Conservation (phyloP, 495 filamentous ascomycete species). For the Annulohypoxylon stygium region DNA sequence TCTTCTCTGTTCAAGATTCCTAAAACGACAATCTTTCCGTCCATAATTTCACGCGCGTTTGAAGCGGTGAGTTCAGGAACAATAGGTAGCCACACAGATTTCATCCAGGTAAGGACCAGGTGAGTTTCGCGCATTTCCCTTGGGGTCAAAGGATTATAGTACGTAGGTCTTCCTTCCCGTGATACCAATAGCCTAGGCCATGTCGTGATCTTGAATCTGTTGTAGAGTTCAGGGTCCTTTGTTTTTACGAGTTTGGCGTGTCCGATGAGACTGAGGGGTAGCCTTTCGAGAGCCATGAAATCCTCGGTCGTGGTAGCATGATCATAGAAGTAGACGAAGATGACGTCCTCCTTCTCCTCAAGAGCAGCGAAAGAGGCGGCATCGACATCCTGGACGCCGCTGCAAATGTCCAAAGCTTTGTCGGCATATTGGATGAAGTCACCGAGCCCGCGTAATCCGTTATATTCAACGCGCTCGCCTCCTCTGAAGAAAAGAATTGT, state of each 20-base stretch:
- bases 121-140: conserved; percentile 89
- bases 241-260: conserved; percentile 94
- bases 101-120: conserved; percentile 91
- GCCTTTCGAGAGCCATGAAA: conserved; percentile 85
- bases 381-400: conserved; percentile 83
- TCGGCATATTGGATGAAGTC: conserved; percentile 89
- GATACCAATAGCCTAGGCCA: conserved; percentile 94
- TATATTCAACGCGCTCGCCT: conserved; percentile 91
- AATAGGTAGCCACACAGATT: conserved; percentile 95
- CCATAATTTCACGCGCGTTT: conserved; percentile 95
- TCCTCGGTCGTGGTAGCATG: conserved; percentile 93
- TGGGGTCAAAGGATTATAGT: conserved; percentile 86
- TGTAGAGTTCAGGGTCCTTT: conserved; percentile 75
- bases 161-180: conserved; percentile 86
- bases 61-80: conserved; percentile 92
- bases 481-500: conserved; percentile 94
- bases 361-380: conserved; percentile 80
- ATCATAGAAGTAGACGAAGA: conserved; percentile 98
- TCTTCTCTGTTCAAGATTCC: conserved; percentile 87
- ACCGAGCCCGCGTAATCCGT: conserved; percentile 90
- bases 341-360: conserved; percentile 93
- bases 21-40: conserved; percentile 90
- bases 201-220: conserved; percentile 92
- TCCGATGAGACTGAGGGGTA: conserved; percentile 88
- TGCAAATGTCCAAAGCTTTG: conserved; percentile 83